phyloP scores from a whole-genome alignment of 768 basidiomycete genomes.

The Boletus subparvulus region DNA sequence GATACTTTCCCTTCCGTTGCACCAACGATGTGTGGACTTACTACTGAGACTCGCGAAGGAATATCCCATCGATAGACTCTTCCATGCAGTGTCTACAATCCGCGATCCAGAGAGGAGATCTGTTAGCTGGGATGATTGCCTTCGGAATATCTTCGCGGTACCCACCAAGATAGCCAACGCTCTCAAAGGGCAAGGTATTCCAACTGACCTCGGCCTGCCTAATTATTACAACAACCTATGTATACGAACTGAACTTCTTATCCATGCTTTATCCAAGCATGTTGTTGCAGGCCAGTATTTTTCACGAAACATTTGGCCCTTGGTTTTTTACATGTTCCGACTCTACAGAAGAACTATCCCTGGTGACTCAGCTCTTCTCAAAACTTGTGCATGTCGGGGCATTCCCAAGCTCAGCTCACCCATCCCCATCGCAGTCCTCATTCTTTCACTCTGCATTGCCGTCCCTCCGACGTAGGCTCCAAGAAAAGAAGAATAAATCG shows the following conservation, averaged over 20 bases:
- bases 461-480: constrained; percentile 44
- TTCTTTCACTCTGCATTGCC: constrained; percentile 61
- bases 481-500: constrained; percentile 13
- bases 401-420: constrained; percentile 54
- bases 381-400: constrained; percentile 70
- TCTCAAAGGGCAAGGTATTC: constrained; percentile 45
- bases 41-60: constrained; percentile 53
- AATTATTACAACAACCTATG: constrained; percentile 56
- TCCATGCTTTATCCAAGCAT: constrained; percentile 43
- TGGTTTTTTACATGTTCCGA: constrained; percentile 30
- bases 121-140: constrained; percentile 72
- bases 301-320: constrained; percentile 1
- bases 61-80: constrained; percentile 71
- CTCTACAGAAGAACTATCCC: constrained; percentile 32
- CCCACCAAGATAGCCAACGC: constrained; percentile 82
- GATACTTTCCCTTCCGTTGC: constrained; percentile 51
- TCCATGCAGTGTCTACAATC: constrained; percentile 46
- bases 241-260: constrained; percentile 50
- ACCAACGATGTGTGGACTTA: constrained; percentile 49
- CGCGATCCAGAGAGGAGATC: constrained; percentile 27
- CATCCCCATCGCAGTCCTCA: constrained; percentile 61
- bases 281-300: constrained; percentile 41
- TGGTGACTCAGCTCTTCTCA: constrained; percentile 52
- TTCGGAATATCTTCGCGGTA: constrained; percentile 60
- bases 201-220: constrained; percentile 52